Conservation (phyloP, 176 grass and related monocot genomes). For the Musa schizocarpa region DNA sequence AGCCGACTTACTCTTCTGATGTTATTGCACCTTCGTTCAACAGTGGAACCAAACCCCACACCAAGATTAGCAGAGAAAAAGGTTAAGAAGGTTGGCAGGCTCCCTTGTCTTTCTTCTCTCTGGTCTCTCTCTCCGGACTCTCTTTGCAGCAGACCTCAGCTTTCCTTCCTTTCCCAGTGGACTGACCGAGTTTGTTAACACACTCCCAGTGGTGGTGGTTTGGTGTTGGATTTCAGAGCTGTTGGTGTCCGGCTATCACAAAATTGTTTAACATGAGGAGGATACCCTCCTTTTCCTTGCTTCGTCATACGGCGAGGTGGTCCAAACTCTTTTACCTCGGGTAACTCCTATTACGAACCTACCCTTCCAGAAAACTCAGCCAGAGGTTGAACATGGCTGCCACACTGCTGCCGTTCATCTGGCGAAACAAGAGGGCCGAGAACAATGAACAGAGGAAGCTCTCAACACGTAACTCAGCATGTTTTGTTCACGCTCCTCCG, state of each 20-base stretch:
- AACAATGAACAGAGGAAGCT: no score
- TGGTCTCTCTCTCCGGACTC: neutral
- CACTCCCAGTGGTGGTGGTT: neutral
- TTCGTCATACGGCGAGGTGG: neutral
- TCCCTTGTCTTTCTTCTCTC: neutral
- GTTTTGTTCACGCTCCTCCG: no score
- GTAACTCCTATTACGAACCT: conserved; percentile 1
- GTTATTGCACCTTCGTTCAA: no score
- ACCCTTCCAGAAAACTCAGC: neutral
- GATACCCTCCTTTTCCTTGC: neutral
- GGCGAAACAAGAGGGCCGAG: no score
- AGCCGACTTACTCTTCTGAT: no score
- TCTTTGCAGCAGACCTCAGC: neutral
- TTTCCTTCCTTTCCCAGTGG: neutral
- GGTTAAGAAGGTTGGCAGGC: neutral
- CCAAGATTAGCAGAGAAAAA: neutral
- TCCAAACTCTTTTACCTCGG: neutral
- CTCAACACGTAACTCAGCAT: no score
- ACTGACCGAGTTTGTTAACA: neutral
- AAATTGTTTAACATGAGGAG: neutral
- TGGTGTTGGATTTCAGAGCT: neutral
- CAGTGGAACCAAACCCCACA: no score
- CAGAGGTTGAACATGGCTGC: no score
- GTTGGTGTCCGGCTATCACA: conserved; percentile 7
- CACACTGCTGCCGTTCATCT: no score